Evolutionary conservation across 1,139 yeast genomes (phyloP).

Genomic region (Blastobotrys malaysiensis): DNA sequence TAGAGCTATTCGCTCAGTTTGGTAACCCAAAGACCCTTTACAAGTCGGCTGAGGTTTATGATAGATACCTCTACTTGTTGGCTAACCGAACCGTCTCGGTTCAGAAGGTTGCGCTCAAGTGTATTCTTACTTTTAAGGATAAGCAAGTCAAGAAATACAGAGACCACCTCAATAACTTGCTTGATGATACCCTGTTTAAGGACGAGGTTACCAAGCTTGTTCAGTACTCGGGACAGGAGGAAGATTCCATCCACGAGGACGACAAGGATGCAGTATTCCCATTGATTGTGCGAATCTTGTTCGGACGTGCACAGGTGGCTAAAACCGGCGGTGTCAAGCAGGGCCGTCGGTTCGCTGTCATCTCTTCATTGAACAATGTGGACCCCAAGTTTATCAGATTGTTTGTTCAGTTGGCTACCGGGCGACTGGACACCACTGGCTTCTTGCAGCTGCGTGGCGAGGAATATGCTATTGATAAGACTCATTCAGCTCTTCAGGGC

Average conservation of each 20-base stretch:
- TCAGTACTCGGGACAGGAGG: conserved; percentile 41
- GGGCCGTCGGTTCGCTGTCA: conserved; percentile 71
- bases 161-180: conserved; percentile 65
- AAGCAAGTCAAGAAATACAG: conserved; percentile 57
- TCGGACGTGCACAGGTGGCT: conserved; percentile 71
- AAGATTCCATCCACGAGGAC: conserved; percentile 44
- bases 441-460: conserved; percentile 32
- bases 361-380: conserved; percentile 63
- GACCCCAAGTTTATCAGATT: conserved; percentile 48
- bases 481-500: conserved; percentile 17
- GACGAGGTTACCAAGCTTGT: conserved; percentile 75
- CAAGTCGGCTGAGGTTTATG: conserved; percentile 48
- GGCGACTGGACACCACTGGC: conserved; percentile 43
- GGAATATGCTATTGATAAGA: conserved; percentile 14
- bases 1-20: conserved; percentile 61
- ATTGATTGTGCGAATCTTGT: conserved; percentile 67
- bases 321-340: conserved; percentile 51
- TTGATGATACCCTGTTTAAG: conserved; percentile 78
- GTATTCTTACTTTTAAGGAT: conserved; percentile 62
- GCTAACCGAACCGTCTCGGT: conserved; percentile 58
- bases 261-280: conserved; percentile 65
- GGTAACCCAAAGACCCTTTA: conserved; percentile 53
- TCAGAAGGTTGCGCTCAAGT: conserved; percentile 69
- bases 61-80: conserved; percentile 50
- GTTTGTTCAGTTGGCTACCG: conserved; percentile 60